These are phyloP conservation scores for Annulohypoxylon stygium DNA, from an alignment of 495 filamentous ascomycete genomes.

Conservation along the genomic window DNA sequence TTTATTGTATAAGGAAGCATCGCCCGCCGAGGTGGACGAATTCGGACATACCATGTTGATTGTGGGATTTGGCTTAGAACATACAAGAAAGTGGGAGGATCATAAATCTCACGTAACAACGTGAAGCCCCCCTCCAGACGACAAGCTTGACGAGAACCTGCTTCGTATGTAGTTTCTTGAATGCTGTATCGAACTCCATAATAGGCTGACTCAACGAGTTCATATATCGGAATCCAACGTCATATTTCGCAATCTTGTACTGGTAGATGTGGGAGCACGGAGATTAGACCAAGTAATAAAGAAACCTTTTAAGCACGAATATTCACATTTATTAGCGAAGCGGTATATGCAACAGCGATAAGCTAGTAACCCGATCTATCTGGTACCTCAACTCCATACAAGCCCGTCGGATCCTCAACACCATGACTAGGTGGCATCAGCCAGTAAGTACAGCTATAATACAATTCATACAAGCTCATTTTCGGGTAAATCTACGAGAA, in stretches of 20 bases:
- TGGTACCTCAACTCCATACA: constrained; percentile 25
- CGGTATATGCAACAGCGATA: background rate
- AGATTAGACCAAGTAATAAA: background rate
- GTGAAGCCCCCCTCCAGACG: background rate
- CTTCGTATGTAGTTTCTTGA: too few relatives aligned
- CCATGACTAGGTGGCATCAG: background rate
- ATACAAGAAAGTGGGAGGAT: constrained; percentile 20
- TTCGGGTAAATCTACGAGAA: background rate
- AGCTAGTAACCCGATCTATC: constrained; percentile 10
- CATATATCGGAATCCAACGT: too few relatives aligned
- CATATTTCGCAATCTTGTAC: background rate
- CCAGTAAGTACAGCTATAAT: constrained; percentile 16
- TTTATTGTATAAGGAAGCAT: constrained; percentile 15
- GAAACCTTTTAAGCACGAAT: background rate
- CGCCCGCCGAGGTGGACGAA: constrained; percentile 15
- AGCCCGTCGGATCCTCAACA: background rate
- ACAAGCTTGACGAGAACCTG: too few relatives aligned
- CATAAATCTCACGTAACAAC: background rate
- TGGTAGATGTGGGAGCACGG: background rate
- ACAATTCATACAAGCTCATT: background rate
- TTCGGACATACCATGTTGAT: constrained; percentile 16
- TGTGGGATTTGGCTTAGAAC: constrained; percentile 5
- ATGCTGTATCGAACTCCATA: too few relatives aligned
- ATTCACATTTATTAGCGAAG: constrained; percentile 12
- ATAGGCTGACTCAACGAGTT: too few relatives aligned